Percentiles rank a stretch among this genome's conserved stretches.
Conservation (phyloP, 2,329 filamentous ascomycete genomes). For the Pseudocercospora musae region DNA sequence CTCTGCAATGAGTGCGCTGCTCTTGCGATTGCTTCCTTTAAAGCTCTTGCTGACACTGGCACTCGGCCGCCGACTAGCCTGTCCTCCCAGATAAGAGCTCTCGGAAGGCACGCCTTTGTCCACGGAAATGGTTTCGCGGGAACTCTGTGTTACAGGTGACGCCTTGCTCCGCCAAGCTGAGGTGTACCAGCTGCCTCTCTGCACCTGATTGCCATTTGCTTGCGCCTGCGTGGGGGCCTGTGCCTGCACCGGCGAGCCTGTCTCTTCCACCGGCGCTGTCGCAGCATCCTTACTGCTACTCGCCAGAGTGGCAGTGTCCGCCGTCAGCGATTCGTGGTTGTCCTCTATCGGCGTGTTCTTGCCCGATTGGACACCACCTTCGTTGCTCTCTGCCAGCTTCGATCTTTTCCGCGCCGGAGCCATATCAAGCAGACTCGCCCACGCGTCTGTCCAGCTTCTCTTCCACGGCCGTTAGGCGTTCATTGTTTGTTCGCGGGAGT, state of each 20-base stretch:
- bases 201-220: slow-evolving; percentile 1
- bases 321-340: neutral
- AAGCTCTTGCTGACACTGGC: slow-evolving; percentile 40
- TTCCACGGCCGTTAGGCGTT: neutral
- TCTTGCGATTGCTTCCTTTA: slow-evolving; percentile 45
- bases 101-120: slow-evolving; percentile 44
- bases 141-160: slow-evolving; percentile 46
- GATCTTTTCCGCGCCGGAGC: slow-evolving; percentile 28
- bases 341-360: slow-evolving; percentile 9
- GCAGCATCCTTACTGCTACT: neutral
- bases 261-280: neutral
- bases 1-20: slow-evolving; percentile 43
- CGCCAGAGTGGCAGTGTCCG: neutral
- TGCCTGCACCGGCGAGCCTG: neutral
- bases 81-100: slow-evolving; percentile 30
- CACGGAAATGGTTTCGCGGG: slow-evolving; percentile 46
- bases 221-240: neutral
- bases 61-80: slow-evolving; percentile 28
- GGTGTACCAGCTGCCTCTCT: slow-evolving; percentile 43
- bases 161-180: slow-evolving; percentile 44
- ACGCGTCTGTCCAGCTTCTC: neutral
- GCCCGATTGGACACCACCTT: slow-evolving; percentile 13
- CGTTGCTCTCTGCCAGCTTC: slow-evolving; percentile 16
- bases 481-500: neutral
- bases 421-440: slow-evolving; percentile 10